Conservation (phyloP, 176 grass and related monocot genomes). For the Eleusine coracana region DNA sequence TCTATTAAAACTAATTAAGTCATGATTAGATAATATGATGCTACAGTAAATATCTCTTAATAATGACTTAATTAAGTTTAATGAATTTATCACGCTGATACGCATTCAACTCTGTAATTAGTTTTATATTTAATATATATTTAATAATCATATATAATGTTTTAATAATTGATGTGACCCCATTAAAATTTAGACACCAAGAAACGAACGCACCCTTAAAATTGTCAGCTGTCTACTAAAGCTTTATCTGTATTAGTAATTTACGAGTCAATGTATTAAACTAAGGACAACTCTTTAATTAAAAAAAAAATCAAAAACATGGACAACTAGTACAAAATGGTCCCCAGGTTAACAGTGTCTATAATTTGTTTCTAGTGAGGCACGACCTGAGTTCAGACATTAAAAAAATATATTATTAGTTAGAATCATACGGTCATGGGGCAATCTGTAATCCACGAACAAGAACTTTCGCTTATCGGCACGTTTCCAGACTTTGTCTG, state of each 20-base stretch:
- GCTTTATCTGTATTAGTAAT: slow-evolving; percentile 26
- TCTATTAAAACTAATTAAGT: no score
- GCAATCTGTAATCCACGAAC: slow-evolving; percentile 33
- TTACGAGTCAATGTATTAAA: slow-evolving; percentile 4
- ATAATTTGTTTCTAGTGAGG: slow-evolving; percentile 29
- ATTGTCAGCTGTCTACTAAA: slow-evolving; percentile 14
- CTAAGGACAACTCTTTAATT: slow-evolving; percentile 12
- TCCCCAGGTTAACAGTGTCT: slow-evolving; percentile 40
- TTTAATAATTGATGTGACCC: no score
- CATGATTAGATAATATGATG: no score
- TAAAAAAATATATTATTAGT: slow-evolving; percentile 16
- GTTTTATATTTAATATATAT: no score
- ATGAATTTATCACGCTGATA: no score
- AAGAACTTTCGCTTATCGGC: slow-evolving; percentile 24
- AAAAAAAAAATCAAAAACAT: slow-evolving; percentile 31
- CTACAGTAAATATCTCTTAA: no score
- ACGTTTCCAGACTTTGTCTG: slow-evolving; percentile 28
- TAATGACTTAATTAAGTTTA: no score
- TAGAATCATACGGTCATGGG: slow-evolving; percentile 38
- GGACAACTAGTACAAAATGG: slow-evolving; percentile 19
- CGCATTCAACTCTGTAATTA: no score
- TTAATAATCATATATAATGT: no score
- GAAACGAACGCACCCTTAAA: no score
- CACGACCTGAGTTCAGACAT: slow-evolving; percentile 7
- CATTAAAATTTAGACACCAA: no score